Conservation (phyloP, 2,329 filamentous ascomycete genomes). For the Colletotrichum falcatum region DNA sequence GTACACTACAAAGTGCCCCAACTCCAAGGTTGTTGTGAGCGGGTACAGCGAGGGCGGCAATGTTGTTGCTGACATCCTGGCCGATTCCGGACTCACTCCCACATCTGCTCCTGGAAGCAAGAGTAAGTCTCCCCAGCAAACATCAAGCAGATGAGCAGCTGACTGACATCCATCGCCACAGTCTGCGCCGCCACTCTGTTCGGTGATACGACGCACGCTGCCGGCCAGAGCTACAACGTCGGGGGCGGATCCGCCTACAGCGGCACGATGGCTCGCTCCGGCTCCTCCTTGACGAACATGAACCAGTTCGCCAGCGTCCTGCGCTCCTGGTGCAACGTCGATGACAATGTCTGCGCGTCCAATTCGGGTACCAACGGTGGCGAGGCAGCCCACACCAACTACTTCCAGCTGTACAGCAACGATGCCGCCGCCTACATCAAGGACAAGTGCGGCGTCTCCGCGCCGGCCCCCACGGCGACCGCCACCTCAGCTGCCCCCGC, state of each 20-base stretch:
- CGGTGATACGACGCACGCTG: conserved; percentile 51
- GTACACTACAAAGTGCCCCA: conserved; percentile 54
- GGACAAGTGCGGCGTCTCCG: conserved; percentile 32
- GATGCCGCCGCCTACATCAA: conserved; percentile 38
- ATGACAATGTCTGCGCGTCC: conserved; percentile 55
- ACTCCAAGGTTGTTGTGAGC: conserved; percentile 54
- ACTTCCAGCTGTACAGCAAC: conserved; percentile 43
- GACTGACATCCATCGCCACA: conserved; percentile 23
- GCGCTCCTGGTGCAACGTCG: conserved; percentile 51
- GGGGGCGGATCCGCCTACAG: conserved; percentile 44
- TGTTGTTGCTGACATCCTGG: conserved; percentile 52
- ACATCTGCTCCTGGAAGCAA: conserved; percentile 47
- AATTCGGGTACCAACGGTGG: conserved; percentile 43
- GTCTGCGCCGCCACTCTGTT: conserved; percentile 51
- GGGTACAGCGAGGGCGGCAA: conserved; percentile 57
- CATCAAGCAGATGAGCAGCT: neutral
- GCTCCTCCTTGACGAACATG: conserved; percentile 27
- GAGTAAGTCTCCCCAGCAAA: conserved; percentile 45
- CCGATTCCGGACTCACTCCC: conserved; percentile 46
- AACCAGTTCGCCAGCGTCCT: conserved; percentile 31
- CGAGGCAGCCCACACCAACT: conserved; percentile 52
- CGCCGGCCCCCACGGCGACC: conserved; percentile 20
- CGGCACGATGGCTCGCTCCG: conserved; percentile 28
- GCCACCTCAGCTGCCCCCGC: conserved; percentile 23
- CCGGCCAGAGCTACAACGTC: conserved; percentile 50